Evolutionary conservation across 2,329 filamentous ascomycete genomes (phyloP).

Genomic region (Paraphaeosphaeria minitans): DNA sequence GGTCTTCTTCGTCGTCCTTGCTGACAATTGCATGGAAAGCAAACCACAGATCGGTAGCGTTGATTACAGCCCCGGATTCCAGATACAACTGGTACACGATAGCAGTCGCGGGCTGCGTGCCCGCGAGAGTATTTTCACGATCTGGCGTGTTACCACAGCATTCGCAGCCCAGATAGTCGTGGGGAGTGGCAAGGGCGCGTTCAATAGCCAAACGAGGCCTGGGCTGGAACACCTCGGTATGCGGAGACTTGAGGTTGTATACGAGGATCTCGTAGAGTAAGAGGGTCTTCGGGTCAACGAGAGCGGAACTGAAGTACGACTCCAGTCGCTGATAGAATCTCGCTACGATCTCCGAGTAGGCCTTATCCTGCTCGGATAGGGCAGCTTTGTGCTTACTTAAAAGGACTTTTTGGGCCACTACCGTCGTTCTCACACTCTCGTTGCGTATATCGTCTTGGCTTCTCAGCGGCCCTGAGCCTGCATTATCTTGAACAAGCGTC

Average conservation of each 20-base stretch:
- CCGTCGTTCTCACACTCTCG: constrained; percentile 74
- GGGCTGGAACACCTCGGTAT: constrained; percentile 76
- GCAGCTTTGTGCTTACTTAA: constrained; percentile 75
- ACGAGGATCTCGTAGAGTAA: constrained; percentile 75
- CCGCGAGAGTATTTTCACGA: constrained; percentile 53
- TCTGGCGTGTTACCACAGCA: constrained; percentile 62
- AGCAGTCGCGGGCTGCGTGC: constrained; percentile 71
- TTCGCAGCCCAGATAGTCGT: constrained; percentile 76
- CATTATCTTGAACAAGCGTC: constrained; percentile 30
- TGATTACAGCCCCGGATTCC: constrained; percentile 77
- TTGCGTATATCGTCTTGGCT: constrained; percentile 76
- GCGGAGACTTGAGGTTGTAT: constrained; percentile 73
- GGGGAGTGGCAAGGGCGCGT: constrained; percentile 71
- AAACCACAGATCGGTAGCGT: constrained; percentile 78
- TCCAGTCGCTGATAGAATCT: constrained; percentile 58
- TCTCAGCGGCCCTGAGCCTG: constrained; percentile 57
- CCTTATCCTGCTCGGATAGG: constrained; percentile 71
- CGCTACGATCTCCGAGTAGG: constrained; percentile 71
- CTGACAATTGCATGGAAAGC: constrained; percentile 72
- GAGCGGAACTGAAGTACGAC: constrained; percentile 51
- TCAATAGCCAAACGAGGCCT: constrained; percentile 73
- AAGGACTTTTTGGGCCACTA: constrained; percentile 81
- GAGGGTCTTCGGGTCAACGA: constrained; percentile 58
- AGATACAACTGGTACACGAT: constrained; percentile 80
- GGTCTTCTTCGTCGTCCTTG: constrained; percentile 53